A percentile compares a stretch with the other conserved stretches of the same genome.
These are phyloP conservation scores for Claviceps purpurea DNA, from an alignment of 2,329 filamentous ascomycete species.

Conservation along the genomic window DNA sequence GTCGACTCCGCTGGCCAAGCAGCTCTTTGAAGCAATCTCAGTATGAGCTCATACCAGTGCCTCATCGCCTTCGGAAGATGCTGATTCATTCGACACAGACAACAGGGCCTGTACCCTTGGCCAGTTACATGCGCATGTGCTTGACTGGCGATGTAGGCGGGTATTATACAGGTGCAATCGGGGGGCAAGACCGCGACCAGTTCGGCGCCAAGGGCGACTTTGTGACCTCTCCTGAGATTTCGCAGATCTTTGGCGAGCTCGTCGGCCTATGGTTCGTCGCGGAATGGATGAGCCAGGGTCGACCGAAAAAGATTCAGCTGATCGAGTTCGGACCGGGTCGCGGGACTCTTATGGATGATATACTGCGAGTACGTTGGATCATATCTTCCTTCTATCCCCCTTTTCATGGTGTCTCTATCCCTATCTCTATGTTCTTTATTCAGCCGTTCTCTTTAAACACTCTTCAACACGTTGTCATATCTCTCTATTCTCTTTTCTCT, in stretches of 20 bases:
- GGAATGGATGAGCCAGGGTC: conserved; percentile 90
- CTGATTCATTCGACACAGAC: conserved; percentile 22
- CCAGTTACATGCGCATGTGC: conserved; percentile 97
- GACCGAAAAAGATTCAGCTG: conserved; percentile 59
- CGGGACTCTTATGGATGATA: conserved; percentile 94
- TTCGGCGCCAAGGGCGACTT: conserved; percentile 94
- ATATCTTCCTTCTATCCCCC: too few relatives aligned
- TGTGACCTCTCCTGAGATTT: conserved; percentile 93
- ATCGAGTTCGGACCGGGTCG: conserved; percentile 91
- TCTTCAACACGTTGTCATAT: background rate
- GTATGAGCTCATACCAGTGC: conserved; percentile 30
- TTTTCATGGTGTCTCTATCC: too few relatives aligned
- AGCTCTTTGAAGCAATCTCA: conserved; percentile 73
- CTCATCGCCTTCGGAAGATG: too few relatives aligned
- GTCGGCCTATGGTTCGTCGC: conserved; percentile 89
- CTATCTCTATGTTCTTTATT: too few relatives aligned
- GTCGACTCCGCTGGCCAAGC: conserved; percentile 86
- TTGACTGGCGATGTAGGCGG: conserved; percentile 81
- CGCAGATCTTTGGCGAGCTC: conserved; percentile 90
- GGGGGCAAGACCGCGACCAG: conserved; percentile 54
- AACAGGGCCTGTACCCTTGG: conserved; percentile 82
- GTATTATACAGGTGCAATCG: conserved; percentile 74
- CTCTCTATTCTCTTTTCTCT: background rate
- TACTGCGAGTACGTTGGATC: conserved; percentile 55
- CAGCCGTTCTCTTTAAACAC: too few relatives aligned